Conservation (phyloP, 1,139 yeast genomes). For the Wickerhamomyces sp. region DNA sequence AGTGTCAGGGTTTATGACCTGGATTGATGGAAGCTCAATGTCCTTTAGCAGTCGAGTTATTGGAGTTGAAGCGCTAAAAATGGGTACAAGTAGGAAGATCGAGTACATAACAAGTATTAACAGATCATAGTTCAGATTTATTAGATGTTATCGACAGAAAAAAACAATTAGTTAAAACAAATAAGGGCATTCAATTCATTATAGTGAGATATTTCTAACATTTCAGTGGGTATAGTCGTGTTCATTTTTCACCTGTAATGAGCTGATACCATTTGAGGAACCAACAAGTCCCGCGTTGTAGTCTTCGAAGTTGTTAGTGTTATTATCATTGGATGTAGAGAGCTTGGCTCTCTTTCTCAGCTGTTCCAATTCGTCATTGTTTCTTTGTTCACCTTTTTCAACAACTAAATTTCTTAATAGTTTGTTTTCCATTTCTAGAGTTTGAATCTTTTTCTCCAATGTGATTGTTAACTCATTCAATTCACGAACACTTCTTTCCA, state of each 20-base stretch:
- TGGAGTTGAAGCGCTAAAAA: too few species aligned
- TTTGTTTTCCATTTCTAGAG: slow-evolving; percentile 53
- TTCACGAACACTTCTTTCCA: slow-evolving; percentile 47
- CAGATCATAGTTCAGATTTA: too few species aligned
- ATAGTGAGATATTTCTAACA: neutral
- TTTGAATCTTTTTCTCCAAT: slow-evolving; percentile 45
- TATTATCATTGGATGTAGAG: slow-evolving; percentile 3
- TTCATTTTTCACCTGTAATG: neutral
- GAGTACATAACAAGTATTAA: too few species aligned
- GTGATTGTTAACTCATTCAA: slow-evolving; percentile 34
- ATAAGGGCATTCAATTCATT: neutral
- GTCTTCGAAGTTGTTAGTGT: slow-evolving; percentile 3
- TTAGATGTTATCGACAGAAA: too few species aligned
- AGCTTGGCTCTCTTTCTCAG: slow-evolving; percentile 20
- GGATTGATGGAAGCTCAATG: too few species aligned
- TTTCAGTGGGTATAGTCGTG: neutral
- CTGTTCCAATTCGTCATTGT: slow-evolving; percentile 21
- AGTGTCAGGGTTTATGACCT: too few species aligned
- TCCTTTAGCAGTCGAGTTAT: too few species aligned
- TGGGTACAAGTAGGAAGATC: too few species aligned
- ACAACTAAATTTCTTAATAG: slow-evolving; percentile 46
- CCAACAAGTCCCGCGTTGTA: neutral
- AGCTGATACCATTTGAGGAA: neutral
- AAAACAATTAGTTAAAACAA: neutral
- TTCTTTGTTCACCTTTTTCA: slow-evolving; percentile 43